Evolutionary conservation across 1,139 yeast species (phyloP), one percentile per base, ranked within the genome.

Genomic region (Geotrichum aggregatum): DNA sequence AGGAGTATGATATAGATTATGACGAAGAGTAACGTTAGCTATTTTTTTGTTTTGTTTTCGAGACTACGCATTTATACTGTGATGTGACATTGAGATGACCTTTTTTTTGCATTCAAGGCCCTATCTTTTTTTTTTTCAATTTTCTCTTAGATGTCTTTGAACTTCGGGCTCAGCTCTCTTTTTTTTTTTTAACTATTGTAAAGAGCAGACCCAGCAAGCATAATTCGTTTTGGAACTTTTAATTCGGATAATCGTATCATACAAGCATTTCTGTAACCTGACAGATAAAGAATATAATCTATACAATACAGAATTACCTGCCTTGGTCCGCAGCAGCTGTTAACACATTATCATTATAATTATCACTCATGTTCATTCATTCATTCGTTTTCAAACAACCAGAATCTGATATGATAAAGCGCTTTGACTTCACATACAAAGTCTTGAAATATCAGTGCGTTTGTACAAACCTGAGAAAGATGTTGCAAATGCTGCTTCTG

Each of bases 1-100:
- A 47, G 21, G 54, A 54, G 16, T 50, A 44, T 46, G 56, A 54
- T 28, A 54, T 54, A 33, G 56, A 54, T 39, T 54, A 24, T 24
- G 33, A 33, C 34, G 38, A 18, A 16, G 41, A 36, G 22, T 14
- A 33, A 33, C 5, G 6, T 33, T 33, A 5, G n/a, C n/a, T n/a
- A n/a, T n/a, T n/a, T n/a, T n/a, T n/a, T n/a, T n/a, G n/a, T n/a
- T n/a, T n/a, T n/a, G n/a, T n/a, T n/a, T n/a, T n/a, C n/a, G n/a
- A n/a, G n/a, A 8, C 13, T 8, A 28, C 13, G 8, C 11, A 8
- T 13, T 8, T 28, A 13, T 28, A 28, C 8, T 28, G 13, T n/a
- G 33, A 28, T 8, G 33, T 28, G 33, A 28, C 33, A 13, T 28
- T 28, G 13, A 28, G 6, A n/a, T n/a, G 13, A 18, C 21, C 34